A percentile compares a stretch with the other conserved stretches of the same genome.
Evolutionary conservation across 2,329 filamentous ascomycete species (phyloP).

Genomic region (Aureobasidium lini): DNA sequence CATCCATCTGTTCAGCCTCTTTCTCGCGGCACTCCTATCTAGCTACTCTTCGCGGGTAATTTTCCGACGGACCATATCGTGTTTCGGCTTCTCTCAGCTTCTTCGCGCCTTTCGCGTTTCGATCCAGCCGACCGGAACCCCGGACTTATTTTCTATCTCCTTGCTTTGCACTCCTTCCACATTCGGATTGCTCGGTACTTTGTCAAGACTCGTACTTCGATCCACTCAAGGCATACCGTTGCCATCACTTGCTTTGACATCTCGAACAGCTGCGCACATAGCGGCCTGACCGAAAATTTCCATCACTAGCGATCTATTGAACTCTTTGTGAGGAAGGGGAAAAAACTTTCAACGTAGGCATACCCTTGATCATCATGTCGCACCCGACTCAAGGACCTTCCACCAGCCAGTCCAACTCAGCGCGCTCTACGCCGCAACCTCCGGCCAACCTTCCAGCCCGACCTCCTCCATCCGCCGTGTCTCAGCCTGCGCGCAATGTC

Average conservation of each 20-base stretch:
- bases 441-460: constrained; percentile 15
- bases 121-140: constrained; percentile 3
- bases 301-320: neutral
- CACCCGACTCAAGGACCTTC: constrained; percentile 75
- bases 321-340: neutral
- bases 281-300: neutral
- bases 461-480: constrained; percentile 26
- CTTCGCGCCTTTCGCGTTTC: constrained; percentile 7
- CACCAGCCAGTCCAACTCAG: constrained; percentile 18
- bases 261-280: neutral
- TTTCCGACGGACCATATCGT: constrained; percentile 3
- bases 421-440: constrained; percentile 12
- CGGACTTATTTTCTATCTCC: neutral
- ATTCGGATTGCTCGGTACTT: neutral
- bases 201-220: neutral
- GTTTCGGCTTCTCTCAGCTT: constrained; percentile 2
- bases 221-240: neutral
- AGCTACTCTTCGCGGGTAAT: neutral
- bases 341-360: constrained; percentile 10
- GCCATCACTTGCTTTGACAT: neutral
- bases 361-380: constrained; percentile 56
- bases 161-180: neutral
- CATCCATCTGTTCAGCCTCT: constrained; percentile 10
- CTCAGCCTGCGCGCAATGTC: constrained; percentile 9
- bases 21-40: neutral